A percentile compares a stretch with the other conserved stretches of the same genome.
phyloP scores from a whole-genome alignment of 208 protist genomes.

The Acanthamoeba rhysodes region DNA sequence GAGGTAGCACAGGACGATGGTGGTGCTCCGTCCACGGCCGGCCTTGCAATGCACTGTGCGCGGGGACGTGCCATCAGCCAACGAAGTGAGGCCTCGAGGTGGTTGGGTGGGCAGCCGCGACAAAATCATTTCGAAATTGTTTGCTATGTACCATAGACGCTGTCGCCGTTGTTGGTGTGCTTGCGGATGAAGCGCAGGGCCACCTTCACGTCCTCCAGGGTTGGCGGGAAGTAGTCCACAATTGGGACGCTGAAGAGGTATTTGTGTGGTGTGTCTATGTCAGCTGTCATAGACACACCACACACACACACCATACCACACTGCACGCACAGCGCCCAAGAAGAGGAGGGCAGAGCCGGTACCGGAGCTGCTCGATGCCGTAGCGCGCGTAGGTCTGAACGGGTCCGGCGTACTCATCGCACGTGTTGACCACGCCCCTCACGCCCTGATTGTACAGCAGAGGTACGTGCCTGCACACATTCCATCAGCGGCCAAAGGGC shows the following conservation, averaged over 20 bases:
- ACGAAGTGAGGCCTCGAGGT: no score
- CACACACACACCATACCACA: background rate
- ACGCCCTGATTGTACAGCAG: constrained; percentile 35
- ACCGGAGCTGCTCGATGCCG: constrained; percentile 36
- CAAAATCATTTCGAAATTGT: no score
- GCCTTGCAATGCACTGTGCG: constrained; percentile 53
- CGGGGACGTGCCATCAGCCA: no score
- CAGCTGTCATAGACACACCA: background rate
- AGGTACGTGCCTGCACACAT: background rate
- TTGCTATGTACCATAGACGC: constrained; percentile 33
- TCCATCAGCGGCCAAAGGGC: background rate
- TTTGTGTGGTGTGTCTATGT: no score
- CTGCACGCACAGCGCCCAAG: background rate
- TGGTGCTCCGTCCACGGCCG: constrained; percentile 32
- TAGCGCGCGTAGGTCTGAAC: constrained; percentile 11
- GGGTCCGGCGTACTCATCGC: constrained; percentile 56
- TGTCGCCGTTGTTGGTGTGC: background rate
- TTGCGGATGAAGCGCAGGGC: constrained; percentile 47
- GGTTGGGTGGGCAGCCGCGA: no score
- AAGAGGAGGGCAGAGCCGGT: background rate
- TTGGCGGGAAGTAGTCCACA: constrained; percentile 58
- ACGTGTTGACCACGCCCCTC: constrained; percentile 52
- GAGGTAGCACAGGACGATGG: constrained; percentile 47
- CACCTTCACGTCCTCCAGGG: background rate
- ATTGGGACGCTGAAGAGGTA: background rate